These are phyloP conservation scores for Anthoceros angustus DNA, from an alignment of 225 moss, liverwort and hornwort genomes.

Conservation along the genomic window DNA sequence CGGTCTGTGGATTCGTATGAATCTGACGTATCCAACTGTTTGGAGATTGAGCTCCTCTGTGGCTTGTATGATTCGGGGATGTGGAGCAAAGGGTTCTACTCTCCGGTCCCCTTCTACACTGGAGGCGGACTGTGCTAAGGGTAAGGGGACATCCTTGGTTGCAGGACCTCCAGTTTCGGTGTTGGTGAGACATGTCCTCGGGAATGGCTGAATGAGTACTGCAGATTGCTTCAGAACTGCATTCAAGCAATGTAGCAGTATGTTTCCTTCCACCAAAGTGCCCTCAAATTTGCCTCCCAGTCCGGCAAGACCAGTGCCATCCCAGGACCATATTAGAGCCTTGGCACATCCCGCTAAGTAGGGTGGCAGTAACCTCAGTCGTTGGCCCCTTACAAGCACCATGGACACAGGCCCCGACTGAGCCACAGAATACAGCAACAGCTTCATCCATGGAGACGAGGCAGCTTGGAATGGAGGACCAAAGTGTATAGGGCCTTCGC, in stretches of 20 bases:
- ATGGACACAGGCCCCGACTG: constrained; percentile 21
- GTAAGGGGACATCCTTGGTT: constrained; percentile 52
- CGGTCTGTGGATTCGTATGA: constrained; percentile 34
- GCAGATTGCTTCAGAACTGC: constrained; percentile 59
- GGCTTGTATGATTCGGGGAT: constrained; percentile 34
- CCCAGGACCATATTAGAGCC: constrained; percentile 94
- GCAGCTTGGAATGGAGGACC: constrained; percentile 87
- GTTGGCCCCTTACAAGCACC: constrained; percentile 25
- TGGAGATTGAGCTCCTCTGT: constrained; percentile 51
- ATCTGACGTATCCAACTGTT: constrained; percentile 66
- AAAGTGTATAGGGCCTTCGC: constrained; percentile 85
- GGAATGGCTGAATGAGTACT: constrained; percentile 73
- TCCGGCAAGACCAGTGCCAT: constrained; percentile 74
- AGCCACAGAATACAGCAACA: constrained; percentile 65
- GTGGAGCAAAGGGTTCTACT: constrained; percentile 15
- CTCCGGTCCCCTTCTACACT: neutral
- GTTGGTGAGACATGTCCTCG: constrained; percentile 35
- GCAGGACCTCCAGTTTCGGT: constrained; percentile 26
- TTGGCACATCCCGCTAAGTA: constrained; percentile 77
- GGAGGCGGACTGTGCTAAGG: constrained; percentile 12
- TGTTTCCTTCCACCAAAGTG: constrained; percentile 63
- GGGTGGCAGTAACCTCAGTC: constrained; percentile 70
- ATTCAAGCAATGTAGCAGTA: constrained; percentile 77
- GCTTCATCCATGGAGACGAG: constrained; percentile 95
- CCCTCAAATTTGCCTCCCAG: constrained; percentile 87